Conservation (phyloP, 2,329 filamentous ascomycete species). For the Ophiosphaerella korrae region DNA sequence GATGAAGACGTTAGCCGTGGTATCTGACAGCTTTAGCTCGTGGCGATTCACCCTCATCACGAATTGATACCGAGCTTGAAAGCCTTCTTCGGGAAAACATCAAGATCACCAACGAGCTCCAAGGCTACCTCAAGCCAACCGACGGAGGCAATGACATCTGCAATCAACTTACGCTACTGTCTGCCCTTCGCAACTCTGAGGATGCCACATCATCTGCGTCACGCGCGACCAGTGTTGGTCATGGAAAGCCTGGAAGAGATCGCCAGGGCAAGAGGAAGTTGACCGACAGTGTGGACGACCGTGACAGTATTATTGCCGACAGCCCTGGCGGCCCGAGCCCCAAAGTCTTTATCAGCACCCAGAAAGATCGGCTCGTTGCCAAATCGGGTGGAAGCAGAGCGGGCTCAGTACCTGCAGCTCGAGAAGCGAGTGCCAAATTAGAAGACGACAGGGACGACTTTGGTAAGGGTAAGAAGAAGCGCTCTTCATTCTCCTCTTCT, state of each 20-base stretch:
- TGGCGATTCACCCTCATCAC: conserved; percentile 42
- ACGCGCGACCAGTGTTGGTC: conserved; percentile 41
- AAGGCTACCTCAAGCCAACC: conserved; percentile 50
- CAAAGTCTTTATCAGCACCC: conserved; percentile 37
- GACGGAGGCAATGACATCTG: conserved; percentile 48
- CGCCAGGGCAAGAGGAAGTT: conserved; percentile 45
- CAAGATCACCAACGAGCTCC: conserved; percentile 53
- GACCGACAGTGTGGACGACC: conserved; percentile 45
- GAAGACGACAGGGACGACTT: conserved; percentile 54
- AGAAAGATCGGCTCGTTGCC: conserved; percentile 45
- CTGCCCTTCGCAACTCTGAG: conserved; percentile 53
- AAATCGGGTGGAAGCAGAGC: conserved; percentile 48
- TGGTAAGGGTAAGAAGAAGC: conserved; percentile 51
- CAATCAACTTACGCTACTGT: conserved; percentile 53
- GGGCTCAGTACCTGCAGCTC: conserved; percentile 52
- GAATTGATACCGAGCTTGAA: conserved; percentile 54
- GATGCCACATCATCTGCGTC: conserved; percentile 46
- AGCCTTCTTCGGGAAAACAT: conserved; percentile 55
- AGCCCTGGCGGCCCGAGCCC: conserved; percentile 44
- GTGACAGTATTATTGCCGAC: conserved; percentile 47
- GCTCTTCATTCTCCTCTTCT: conserved; percentile 23
- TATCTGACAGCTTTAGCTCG: conserved; percentile 31
- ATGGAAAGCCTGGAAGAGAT: conserved; percentile 41
- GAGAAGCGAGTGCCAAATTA: conserved; percentile 58
- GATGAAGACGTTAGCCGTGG: not conserved